phyloP scores from a whole-genome alignment of 306 rosid species.

The Medicago arabica region DNA sequence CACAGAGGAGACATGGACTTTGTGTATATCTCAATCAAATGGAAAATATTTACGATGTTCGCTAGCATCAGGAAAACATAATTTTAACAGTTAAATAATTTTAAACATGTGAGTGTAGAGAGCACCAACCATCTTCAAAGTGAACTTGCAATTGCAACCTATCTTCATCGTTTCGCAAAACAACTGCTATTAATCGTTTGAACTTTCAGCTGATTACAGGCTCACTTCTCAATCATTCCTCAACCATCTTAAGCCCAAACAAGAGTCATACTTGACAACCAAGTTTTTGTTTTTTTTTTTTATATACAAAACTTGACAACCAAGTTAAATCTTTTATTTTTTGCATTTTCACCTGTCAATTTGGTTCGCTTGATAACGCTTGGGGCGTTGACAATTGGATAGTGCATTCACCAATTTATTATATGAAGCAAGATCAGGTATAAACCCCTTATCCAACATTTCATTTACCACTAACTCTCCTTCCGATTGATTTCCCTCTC shows the following conservation, averaged over 20 bases:
- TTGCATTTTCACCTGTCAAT: constrained; percentile 35
- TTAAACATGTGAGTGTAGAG: background rate
- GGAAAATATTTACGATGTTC: background rate
- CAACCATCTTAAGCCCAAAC: constrained; percentile 12
- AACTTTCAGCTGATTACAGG: background rate
- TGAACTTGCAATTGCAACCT: constrained; percentile 1
- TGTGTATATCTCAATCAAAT: background rate
- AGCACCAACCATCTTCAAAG: constrained; percentile 21
- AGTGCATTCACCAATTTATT: constrained; percentile 67
- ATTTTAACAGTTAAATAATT: background rate
- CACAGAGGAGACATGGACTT: background rate
- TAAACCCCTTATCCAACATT: constrained; percentile 79
- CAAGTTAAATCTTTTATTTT: constrained; percentile 11
- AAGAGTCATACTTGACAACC: background rate
- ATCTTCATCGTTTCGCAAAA: constrained; percentile 18
- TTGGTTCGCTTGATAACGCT: constrained; percentile 3
- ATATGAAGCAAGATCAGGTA: constrained; percentile 74
- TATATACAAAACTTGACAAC: background rate
- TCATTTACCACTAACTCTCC: constrained; percentile 71
- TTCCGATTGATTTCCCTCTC: constrained; percentile 58
- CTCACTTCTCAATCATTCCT: constrained; percentile 25
- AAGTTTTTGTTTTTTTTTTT: too few relatives aligned
- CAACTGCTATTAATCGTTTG: background rate
- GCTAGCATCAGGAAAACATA: constrained; percentile 9
- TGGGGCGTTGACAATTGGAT: constrained; percentile 26